phyloP scores from a whole-genome alignment of 768 basidiomycete species.

The Kondoa subrosea region DNA sequence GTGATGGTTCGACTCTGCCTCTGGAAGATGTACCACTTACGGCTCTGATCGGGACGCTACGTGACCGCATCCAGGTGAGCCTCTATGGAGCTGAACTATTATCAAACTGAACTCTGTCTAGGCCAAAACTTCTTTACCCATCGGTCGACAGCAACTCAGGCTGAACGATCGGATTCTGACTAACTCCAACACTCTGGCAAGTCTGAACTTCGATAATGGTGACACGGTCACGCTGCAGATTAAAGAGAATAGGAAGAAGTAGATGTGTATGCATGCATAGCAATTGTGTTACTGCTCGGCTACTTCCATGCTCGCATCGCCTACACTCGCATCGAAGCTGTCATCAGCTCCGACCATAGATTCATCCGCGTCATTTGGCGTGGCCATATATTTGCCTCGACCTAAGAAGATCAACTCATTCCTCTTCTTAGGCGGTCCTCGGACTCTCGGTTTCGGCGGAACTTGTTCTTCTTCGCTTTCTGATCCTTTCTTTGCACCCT shows the following conservation, averaged over 20 bases:
- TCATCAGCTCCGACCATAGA: not conserved
- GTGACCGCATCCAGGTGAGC: slow-evolving; percentile 52
- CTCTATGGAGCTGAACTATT: not conserved
- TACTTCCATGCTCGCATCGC: not conserved
- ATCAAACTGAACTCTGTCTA: not conserved
- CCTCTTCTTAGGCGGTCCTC: not conserved
- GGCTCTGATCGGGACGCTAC: slow-evolving; percentile 66
- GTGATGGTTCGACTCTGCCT: slow-evolving; percentile 60
- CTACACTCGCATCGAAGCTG: not conserved
- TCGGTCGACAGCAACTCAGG: slow-evolving; percentile 23
- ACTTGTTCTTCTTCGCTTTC: not conserved
- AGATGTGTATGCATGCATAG: not conserved
- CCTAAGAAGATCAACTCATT: not conserved
- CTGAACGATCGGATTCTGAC: slow-evolving; percentile 21
- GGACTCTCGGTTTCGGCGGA: not conserved
- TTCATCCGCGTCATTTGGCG: not conserved
- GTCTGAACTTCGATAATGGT: slow-evolving; percentile 23
- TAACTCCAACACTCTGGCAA: slow-evolving; percentile 23
- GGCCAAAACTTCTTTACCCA: slow-evolving; percentile 19
- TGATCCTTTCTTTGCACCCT: not conserved
- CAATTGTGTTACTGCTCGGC: not conserved
- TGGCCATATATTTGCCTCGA: not conserved
- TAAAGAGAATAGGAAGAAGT: slow-evolving; percentile 23
- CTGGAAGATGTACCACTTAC: slow-evolving; percentile 70
- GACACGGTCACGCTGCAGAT: slow-evolving; percentile 15